Evolutionary conservation across 1,284 basidiomycete species (phyloP).

Genomic region (Boletus semigastroideus): DNA sequence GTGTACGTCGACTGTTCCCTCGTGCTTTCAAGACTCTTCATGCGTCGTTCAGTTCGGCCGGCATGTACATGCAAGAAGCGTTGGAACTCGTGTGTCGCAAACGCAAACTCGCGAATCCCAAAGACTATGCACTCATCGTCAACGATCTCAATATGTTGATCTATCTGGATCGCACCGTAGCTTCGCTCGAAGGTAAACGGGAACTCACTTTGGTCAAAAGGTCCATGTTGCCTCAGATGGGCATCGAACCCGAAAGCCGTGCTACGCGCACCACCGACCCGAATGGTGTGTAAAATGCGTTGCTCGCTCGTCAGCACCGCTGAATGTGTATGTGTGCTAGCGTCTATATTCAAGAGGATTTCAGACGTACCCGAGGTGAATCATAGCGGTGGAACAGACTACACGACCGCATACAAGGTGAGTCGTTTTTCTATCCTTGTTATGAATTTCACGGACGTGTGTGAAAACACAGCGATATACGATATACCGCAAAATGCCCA

Average conservation of each 20-base stretch:
- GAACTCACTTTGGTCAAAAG: slow-evolving; percentile 85
- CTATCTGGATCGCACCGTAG: slow-evolving; percentile 94
- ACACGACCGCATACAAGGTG: slow-evolving; percentile 81
- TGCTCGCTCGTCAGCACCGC: neutral
- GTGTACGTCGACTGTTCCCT: slow-evolving; percentile 56
- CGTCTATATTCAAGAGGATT: slow-evolving; percentile 87
- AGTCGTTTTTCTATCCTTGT: slow-evolving; percentile 14
- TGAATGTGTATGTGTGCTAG: slow-evolving; percentile 40
- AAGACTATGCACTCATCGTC: slow-evolving; percentile 83
- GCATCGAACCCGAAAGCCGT: slow-evolving; percentile 59
- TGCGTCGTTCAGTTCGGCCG: slow-evolving; percentile 60
- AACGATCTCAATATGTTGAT: slow-evolving; percentile 80
- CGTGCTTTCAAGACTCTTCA: neutral
- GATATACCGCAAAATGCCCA: slow-evolving; percentile 93
- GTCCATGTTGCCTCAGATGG: slow-evolving; percentile 70
- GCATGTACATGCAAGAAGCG: slow-evolving; percentile 98
- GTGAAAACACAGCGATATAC: slow-evolving; percentile 70
- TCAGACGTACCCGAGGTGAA: slow-evolving; percentile 73
- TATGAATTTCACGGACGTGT: neutral
- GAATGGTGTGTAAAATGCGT: slow-evolving; percentile 60
- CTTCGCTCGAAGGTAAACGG: slow-evolving; percentile 83
- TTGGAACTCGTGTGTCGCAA: slow-evolving; percentile 83
- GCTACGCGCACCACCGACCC: slow-evolving; percentile 81
- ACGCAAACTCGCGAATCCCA: slow-evolving; percentile 69
- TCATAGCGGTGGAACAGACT: slow-evolving; percentile 56